These are phyloP conservation scores for Sisymbrium altissimum DNA, from an alignment of 345 rosid genomes.

Conservation along the genomic window DNA sequence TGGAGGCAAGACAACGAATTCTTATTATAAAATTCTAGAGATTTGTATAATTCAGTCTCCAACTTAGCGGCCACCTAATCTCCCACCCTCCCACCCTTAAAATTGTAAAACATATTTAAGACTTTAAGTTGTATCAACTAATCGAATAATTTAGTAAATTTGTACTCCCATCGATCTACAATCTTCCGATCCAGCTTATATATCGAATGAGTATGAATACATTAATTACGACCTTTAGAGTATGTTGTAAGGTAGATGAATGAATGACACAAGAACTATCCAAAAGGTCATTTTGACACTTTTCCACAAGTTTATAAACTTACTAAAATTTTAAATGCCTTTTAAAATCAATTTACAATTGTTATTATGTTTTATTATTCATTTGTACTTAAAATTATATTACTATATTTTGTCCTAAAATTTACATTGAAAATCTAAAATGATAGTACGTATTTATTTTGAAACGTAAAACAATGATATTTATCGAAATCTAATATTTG, in stretches of 20 bases:
- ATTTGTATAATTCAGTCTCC: constrained; percentile 13
- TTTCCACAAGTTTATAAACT: background rate
- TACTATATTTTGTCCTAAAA: too few species aligned
- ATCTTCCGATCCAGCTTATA: background rate
- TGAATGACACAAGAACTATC: too few species aligned
- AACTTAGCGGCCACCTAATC: constrained; percentile 13
- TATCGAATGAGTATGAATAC: background rate
- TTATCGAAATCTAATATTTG: background rate
- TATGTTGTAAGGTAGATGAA: background rate
- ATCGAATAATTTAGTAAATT: background rate
- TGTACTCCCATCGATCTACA: background rate
- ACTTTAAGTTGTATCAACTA: background rate
- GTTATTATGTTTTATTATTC: background rate
- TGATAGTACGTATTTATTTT: too few species aligned
- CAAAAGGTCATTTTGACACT: background rate
- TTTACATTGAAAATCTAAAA: background rate
- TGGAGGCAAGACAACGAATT: constrained; percentile 11
- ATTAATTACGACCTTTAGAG: background rate
- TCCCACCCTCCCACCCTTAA: background rate
- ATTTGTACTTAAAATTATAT: background rate
- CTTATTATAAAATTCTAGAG: background rate
- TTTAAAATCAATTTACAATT: background rate
- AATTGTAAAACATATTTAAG: background rate
- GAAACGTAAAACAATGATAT: background rate
- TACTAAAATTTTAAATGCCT: background rate